Evolutionary conservation across 2,329 filamentous ascomycete genomes (phyloP).

Genomic region (Trichoderma lentiforme): DNA sequence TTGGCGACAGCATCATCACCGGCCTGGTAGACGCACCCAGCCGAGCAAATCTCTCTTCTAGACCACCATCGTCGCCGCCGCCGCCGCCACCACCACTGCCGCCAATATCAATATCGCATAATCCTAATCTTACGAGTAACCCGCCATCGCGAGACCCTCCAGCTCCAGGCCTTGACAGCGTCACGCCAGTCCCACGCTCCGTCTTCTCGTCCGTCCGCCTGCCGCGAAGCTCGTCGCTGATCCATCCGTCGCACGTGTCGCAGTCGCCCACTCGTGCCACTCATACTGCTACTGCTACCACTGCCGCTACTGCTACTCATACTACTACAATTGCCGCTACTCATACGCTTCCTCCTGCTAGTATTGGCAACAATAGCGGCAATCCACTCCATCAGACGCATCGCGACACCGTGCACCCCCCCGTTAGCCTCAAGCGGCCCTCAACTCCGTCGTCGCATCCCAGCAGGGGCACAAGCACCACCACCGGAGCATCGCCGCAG

Average conservation of each 20-base stretch:
- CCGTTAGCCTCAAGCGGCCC: constrained; percentile 19
- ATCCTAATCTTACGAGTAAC: not conserved
- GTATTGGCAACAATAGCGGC: not conserved
- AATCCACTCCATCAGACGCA: constrained; percentile 2
- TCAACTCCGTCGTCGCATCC: constrained; percentile 22
- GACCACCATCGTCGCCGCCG: not conserved
- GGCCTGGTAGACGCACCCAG: constrained; percentile 6
- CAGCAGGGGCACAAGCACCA: constrained; percentile 20
- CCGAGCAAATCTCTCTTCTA: not conserved
- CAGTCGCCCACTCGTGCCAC: not conserved
- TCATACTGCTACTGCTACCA: not conserved
- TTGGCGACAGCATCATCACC: constrained; percentile 20
- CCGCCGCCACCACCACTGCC: constrained; percentile 14
- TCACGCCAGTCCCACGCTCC: constrained; percentile 28
- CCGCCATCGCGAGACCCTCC: constrained; percentile 10
- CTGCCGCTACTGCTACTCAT: not conserved
- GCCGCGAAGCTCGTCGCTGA: constrained; percentile 43
- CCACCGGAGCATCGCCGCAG: constrained; percentile 31
- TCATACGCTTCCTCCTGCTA: constrained; percentile 19
- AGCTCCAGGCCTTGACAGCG: constrained; percentile 18
- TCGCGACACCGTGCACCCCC: constrained; percentile 16
- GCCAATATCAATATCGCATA: constrained; percentile 1
- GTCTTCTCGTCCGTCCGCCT: constrained; percentile 33
- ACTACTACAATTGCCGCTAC: not conserved
- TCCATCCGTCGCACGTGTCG: constrained; percentile 36